These are phyloP conservation scores for Serpula lacrymans DNA, from an alignment of 768 basidiomycete species.

Conservation along the genomic window DNA sequence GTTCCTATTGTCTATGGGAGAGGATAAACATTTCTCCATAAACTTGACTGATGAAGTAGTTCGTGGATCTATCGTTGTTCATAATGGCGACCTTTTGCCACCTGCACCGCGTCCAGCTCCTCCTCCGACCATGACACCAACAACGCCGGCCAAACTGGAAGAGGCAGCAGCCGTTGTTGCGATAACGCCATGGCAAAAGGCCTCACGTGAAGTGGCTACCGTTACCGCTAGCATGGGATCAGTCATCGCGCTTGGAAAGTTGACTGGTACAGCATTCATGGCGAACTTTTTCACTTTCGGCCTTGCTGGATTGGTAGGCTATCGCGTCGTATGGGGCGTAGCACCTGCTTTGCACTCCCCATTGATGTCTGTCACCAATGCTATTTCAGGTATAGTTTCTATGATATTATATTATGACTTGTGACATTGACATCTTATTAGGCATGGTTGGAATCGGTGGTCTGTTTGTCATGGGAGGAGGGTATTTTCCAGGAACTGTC, in stretches of 20 bases:
- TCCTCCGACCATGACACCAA: slow-evolving; percentile 50
- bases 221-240: slow-evolving; percentile 78
- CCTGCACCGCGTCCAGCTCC: slow-evolving; percentile 68
- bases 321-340: slow-evolving; percentile 88
- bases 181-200: slow-evolving; percentile 86
- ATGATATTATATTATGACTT: not conserved
- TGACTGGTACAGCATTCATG: slow-evolving; percentile 83
- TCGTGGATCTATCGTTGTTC: slow-evolving; percentile 73
- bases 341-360: slow-evolving; percentile 86
- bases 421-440: slow-evolving; percentile 14
- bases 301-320: slow-evolving; percentile 81
- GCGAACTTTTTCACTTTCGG: slow-evolving; percentile 87
- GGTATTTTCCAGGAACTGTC: slow-evolving; percentile 76
- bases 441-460: slow-evolving; percentile 82
- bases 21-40: slow-evolving; percentile 57
- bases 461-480: slow-evolving; percentile 88
- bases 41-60: slow-evolving; percentile 83
- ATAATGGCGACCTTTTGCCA: slow-evolving; percentile 62
- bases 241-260: slow-evolving; percentile 68
- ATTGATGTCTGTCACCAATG: slow-evolving; percentile 88
- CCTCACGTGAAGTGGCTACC: slow-evolving; percentile 66
- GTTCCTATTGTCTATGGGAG: slow-evolving; percentile 78
- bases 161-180: slow-evolving; percentile 47
- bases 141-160: slow-evolving; percentile 45
- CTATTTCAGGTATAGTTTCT: slow-evolving; percentile 65